Evolutionary conservation across 2,329 filamentous ascomycete genomes (phyloP), one percentile per base, ranked within the genome.

Genomic region (Claviceps sp.): DNA sequence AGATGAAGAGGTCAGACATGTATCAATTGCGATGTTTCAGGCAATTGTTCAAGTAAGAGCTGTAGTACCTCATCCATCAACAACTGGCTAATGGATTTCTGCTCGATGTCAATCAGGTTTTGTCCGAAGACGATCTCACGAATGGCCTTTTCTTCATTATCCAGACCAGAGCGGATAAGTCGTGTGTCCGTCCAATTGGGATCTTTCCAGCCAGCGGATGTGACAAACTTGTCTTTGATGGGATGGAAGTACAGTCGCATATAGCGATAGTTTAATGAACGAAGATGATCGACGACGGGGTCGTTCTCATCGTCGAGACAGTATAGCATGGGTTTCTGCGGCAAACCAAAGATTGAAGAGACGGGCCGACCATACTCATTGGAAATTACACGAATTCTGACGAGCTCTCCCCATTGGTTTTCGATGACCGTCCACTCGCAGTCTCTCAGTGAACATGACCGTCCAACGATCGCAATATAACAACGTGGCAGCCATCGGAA

Each of bases 371-470:
- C 79, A 64, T 78, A 82, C 20, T 66, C 63, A 51, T 70, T 71
- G 16, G 66, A 68, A 39, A 75, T 74, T 13, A 97, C 76, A 48
- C 81, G 63, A 61, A 95, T 79, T n/a, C 93, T 79, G 13, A 78
- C 75, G 66, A 97, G 86, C 66, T 97, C 91, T 48, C 86, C 86
- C 91, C 93, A 97, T 76, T 97, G 89, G 62, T 98, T 96, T 77
- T 96, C 93, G 56, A 97, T 79, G 29, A 95, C 90, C 44, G 95
- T 84, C 93, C 94, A 98, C 54, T 86, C 77, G 61, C 88, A 93
- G 51, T 86, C 79, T 50, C 77, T 76, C 34, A 98, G 72, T 2
- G 86, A 74, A 16, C 79, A 79, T 5, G 82, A 71, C 50, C 72
- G 77, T 29, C 93, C 93, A 42, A 87, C 74, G 43, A 97, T 64